phyloP scores from a whole-genome alignment of 1,284 basidiomycete genomes.

The Trichosporon sp. region DNA sequence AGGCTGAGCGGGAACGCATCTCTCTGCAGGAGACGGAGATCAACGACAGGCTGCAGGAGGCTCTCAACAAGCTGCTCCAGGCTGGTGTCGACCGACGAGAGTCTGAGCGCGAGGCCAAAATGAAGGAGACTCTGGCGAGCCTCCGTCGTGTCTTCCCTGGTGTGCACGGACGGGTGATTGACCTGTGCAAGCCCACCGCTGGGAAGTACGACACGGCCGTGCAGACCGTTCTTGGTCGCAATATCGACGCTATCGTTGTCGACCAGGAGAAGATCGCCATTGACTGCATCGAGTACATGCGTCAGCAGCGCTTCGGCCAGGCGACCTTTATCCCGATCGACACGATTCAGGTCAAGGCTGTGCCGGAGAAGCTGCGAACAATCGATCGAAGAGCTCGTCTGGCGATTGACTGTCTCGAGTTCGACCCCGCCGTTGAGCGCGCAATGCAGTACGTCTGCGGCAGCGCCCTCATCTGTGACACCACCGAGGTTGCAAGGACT shows the following conservation, averaged over 20 bases:
- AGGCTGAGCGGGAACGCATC: slow-evolving; percentile 36
- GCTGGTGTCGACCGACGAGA: slow-evolving; percentile 81
- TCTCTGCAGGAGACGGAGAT: slow-evolving; percentile 74
- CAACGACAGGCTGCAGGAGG: slow-evolving; percentile 80
- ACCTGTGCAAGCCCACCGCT: slow-evolving; percentile 87
- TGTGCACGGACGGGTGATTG: slow-evolving; percentile 82
- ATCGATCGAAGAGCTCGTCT: slow-evolving; percentile 86
- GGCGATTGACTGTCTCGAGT: slow-evolving; percentile 90
- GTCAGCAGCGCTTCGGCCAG: slow-evolving; percentile 87
- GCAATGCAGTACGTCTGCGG: slow-evolving; percentile 97
- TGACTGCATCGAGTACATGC: slow-evolving; percentile 97
- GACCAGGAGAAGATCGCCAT: slow-evolving; percentile 95
- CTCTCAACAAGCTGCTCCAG: slow-evolving; percentile 78
- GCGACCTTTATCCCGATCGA: slow-evolving; percentile 97
- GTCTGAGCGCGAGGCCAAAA: slow-evolving; percentile 71
- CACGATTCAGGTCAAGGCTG: slow-evolving; percentile 85
- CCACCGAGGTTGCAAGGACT: slow-evolving; percentile 81
- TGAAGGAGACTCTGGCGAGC: slow-evolving; percentile 78
- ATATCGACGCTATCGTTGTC: slow-evolving; percentile 92
- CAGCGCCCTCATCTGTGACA: slow-evolving; percentile 90
- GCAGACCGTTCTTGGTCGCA: slow-evolving; percentile 88
- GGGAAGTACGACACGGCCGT: slow-evolving; percentile 91
- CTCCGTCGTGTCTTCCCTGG: slow-evolving; percentile 85
- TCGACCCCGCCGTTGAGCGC: slow-evolving; percentile 76
- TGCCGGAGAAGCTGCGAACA: slow-evolving; percentile 90